Base-by-base conservation (phyloP, 2,329 filamentous ascomycete species). In the Aspergillus sojae region DNA sequence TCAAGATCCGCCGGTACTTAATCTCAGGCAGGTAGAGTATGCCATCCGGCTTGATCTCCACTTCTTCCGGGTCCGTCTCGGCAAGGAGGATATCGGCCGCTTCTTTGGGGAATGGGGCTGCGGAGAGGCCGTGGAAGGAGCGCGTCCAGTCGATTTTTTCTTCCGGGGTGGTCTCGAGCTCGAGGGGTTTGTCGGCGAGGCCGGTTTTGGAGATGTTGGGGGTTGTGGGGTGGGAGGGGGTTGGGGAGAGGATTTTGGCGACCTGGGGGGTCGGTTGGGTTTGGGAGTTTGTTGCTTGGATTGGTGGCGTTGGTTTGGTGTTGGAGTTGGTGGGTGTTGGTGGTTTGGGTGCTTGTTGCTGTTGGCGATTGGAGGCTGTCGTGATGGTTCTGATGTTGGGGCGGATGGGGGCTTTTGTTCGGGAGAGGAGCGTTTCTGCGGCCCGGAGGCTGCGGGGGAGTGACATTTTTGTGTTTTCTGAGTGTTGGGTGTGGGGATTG, bases 11-110 rank as follows among this genome's bases (percentile, higher is more conserved):
- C 52, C 95, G 84, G 81, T 99, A 99, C 82, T 98, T 97, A 83
- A 99, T 98, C 84, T 99, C 95, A 14, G 95, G 95, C 63, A 99
- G 83, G 77, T 98, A 99, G 64, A 98, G 83, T 70, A 99, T 94
- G 39, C 95, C 95, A 81, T 99, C 95, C 36, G 95, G 94, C 83
- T 99, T 99, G 75, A 99, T 91, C 82, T 99, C 95, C 61, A 99
- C 89, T 79, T 98, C 94, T 55, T 89, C 85, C 0, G 86, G 80
- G 60, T 88, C 81, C 14, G 96, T 77, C 1, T 89, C 88, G 62
- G 86, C 83, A 66, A 91, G 85, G 54, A 97, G 84, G 23, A 92
- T 84, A 19, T 88, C 84, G 11, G 87, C 85, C 59, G 90, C 86
- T 78, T 93, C 89, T 53, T 87, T 81, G 4, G 88, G 82, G 77